Base-by-base conservation (phyloP, 2,329 filamentous ascomycete species). In the Dryadomyces quercivorus region DNA sequence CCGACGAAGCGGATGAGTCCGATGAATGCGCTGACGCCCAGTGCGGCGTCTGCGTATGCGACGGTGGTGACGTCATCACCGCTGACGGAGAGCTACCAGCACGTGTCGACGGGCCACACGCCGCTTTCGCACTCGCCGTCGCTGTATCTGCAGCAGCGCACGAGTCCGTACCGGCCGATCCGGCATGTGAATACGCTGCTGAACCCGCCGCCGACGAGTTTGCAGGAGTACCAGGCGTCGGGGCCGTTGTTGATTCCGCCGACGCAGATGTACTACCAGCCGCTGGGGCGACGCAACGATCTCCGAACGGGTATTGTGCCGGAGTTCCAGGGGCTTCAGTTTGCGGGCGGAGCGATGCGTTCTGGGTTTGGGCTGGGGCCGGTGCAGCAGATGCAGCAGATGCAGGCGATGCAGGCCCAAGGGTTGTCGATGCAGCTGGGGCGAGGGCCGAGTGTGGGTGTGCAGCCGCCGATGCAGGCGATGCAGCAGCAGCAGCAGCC, bases 121-220 rank as follows among this genome's bases (percentile, higher is more conserved):
- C 84, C 85, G 6, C 80, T 82, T 47, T 85, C 87, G 36, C 79
- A 93, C 59, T 97, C 93, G 36, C 92, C 92, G 1, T 91, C 87
- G 12, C 81, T 88, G 63, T 94, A 94, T 69, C 75, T 96, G 42
- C 86, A 88, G 63, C 88, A 95, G 66, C 81, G 93, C 55, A 84
- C 87, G 59, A 97, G 92, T 54, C 93, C 93, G 3, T 97, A 97
- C 69, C 87, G 89, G 59, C 92, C 92, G 1, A 85, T 96, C 43
- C 86, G 91, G 53, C 81, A 88, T 57, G 88, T 96, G 56, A 90
- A 93, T 61, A 95, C 89, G 0, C 78, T 97, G n/a, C 75, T 96
- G 34, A 89, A 93, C 56, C 91, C 91, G 36, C 88, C 90, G 7
- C 87, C 90, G 0, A 86, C 82, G 9, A 88, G 88, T 8, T 78